Base-by-base conservation (phyloP, 129 eudicot genomes). In the Ambrosia trifida region DNA sequence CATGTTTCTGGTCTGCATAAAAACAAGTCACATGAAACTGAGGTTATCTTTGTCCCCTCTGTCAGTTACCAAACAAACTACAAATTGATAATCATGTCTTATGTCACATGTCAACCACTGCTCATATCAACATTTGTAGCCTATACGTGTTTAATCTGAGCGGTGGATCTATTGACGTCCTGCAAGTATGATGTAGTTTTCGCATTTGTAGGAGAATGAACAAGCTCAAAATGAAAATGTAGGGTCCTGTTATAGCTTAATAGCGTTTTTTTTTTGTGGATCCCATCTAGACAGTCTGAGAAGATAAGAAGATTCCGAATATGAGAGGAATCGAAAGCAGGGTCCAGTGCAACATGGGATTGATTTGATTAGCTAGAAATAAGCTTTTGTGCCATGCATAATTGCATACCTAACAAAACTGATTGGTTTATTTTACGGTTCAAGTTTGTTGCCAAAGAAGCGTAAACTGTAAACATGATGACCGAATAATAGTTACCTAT, bases 11-110 rank as follows among this genome's bases (percentile, higher is more conserved):
- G 64, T n/a, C 19, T 66, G 64, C 57, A 69, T 17, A 43, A 68
- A 76, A 76, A 69, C 76, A 69, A 49, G 81, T 69, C 76, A 77
- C 66, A 69, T 77, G 81, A 69, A 77, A 63, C 62, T 77, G 81
- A 69, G 62, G 53, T 53, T 59, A 69, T 77, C 75, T 62, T 71
- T 78, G 73, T 78, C 68, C 52, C 80, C 82, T 72, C 4, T 40
- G 47, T 51, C 50, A 50, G 73, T 72, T 63, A 70, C 60, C 74
- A 72, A 64, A 64, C 69, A 65, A 72, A 65, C 30, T 52, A 46
- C 76, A 69, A 9, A 24, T 68, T 36, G 14, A 60, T 77, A 16
- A 35, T 40, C 54, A 68, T 68, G 63, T 47, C 59, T 59, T 40
- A 32, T 69, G 35, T 51, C 17, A 50, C n/a, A 16, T 51, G 61